Evolutionary conservation across 768 basidiomycete species (phyloP).

Genomic region (Boletus sp.): DNA sequence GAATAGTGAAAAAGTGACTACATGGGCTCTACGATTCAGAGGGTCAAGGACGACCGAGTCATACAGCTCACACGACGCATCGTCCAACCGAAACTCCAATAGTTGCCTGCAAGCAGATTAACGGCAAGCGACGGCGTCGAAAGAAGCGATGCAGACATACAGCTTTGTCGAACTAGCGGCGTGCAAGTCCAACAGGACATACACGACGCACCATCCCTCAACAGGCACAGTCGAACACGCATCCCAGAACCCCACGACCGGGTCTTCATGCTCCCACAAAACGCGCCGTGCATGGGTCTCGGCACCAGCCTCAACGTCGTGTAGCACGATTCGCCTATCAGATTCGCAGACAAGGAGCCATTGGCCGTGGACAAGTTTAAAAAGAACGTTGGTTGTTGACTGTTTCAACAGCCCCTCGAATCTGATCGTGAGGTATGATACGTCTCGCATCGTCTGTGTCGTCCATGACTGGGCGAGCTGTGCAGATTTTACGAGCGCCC

Average conservation of each 20-base stretch:
- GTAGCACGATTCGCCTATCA: background rate
- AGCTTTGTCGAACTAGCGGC: too few species aligned
- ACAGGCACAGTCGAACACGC: background rate
- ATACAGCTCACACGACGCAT: background rate
- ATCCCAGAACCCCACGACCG: background rate
- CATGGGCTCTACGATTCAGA: background rate
- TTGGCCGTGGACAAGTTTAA: background rate
- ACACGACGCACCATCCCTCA: background rate
- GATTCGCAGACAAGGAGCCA: background rate
- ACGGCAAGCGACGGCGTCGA: background rate
- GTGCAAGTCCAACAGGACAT: background rate
- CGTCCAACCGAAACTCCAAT: background rate
- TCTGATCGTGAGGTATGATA: background rate
- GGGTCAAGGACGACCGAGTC: background rate
- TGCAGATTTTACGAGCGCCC: background rate
- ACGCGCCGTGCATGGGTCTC: background rate
- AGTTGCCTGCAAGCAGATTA: background rate
- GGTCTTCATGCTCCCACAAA: background rate
- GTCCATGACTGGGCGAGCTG: constrained; percentile 4
- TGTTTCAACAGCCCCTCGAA: background rate
- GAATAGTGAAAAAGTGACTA: too few species aligned
- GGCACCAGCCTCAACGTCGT: background rate
- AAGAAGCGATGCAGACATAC: too few species aligned
- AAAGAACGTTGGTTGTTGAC: fast-evolving
- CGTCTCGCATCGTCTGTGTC: background rate